Percentiles rank a stretch among this genome's conserved stretches.
phyloP scores from a whole-genome alignment of 228 moss, liverwort and hornwort species.

The Sphagnum magellanicum region DNA sequence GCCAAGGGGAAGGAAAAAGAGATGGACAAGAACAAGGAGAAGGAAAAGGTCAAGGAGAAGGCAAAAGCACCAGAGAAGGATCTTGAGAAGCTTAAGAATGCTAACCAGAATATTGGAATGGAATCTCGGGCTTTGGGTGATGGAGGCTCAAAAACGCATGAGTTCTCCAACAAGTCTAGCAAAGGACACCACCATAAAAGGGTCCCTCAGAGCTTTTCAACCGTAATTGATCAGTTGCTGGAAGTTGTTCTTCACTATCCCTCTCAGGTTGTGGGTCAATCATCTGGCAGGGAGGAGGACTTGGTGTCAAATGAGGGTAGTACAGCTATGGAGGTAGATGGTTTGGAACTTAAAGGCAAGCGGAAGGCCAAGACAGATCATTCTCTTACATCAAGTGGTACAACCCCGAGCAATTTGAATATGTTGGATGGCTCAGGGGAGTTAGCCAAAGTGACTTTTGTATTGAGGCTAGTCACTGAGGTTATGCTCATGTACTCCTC shows the following conservation, averaged over 20 bases:
- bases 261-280: slow-evolving; percentile 16
- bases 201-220: slow-evolving; percentile 82
- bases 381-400: slow-evolving; percentile 21
- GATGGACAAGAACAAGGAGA: slow-evolving; percentile 48
- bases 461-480: slow-evolving; percentile 79
- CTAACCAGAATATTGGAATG: not conserved
- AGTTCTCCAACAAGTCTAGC: slow-evolving; percentile 48
- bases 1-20: slow-evolving; percentile 73
- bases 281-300: slow-evolving; percentile 48
- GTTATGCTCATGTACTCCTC: slow-evolving; percentile 89
- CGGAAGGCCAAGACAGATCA: slow-evolving; percentile 84
- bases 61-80: slow-evolving; percentile 13
- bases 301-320: slow-evolving; percentile 32
- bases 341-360: slow-evolving; percentile 63
- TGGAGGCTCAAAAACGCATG: slow-evolving; percentile 42
- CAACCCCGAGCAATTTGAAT: slow-evolving; percentile 37
- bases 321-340: slow-evolving; percentile 92
- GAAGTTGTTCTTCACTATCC: slow-evolving; percentile 91
- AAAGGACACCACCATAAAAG: slow-evolving; percentile 81
- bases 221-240: slow-evolving; percentile 83
- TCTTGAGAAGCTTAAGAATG: slow-evolving; percentile 48
- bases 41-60: slow-evolving; percentile 33
- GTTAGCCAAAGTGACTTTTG: slow-evolving; percentile 69
- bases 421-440: slow-evolving; percentile 62
- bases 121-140: slow-evolving; percentile 20